Evolutionary conservation across 805 yeast genomes (phyloP).

Genomic region (Starmerella bacillaris): DNA sequence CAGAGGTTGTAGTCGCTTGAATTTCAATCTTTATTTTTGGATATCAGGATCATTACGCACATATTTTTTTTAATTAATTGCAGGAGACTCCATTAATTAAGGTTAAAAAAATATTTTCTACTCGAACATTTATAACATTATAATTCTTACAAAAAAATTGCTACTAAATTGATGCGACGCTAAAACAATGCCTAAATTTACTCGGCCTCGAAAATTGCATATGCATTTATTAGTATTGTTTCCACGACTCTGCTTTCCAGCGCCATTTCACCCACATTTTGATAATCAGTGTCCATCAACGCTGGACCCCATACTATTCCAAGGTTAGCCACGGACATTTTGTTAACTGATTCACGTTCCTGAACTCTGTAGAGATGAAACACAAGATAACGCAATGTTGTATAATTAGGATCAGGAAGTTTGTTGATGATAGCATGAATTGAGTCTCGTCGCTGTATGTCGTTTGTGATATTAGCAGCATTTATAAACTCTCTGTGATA

Average conservation of each 20-base stretch:
- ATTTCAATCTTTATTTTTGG: too few species aligned
- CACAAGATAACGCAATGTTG: constrained; percentile 66
- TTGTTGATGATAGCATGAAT: constrained; percentile 77
- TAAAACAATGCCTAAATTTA: too few species aligned
- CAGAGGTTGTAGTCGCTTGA: too few species aligned
- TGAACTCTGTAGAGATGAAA: constrained; percentile 72
- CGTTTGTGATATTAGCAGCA: constrained; percentile 51
- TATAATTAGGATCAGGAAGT: constrained; percentile 86
- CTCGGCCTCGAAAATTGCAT: constrained; percentile 59
- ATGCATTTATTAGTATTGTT: constrained; percentile 66
- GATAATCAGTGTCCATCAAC: constrained; percentile 48
- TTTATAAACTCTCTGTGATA: constrained; percentile 45
- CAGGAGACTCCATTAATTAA: too few species aligned
- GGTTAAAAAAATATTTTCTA: too few species aligned
- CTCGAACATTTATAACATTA: too few species aligned
- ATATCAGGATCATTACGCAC: too few species aligned
- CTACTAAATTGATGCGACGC: too few species aligned
- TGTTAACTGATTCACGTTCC: constrained; percentile 40
- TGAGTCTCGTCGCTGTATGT: constrained; percentile 43
- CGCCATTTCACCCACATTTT: constrained; percentile 53
- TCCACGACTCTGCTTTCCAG: constrained; percentile 65
- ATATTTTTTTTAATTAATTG: too few species aligned
- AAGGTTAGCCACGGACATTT: constrained; percentile 67
- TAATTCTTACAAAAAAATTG: too few species aligned
- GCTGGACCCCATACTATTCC: constrained; percentile 95